phyloP scores from a whole-genome alignment of 345 rosid genomes.

The Eucalyptus sp. region DNA sequence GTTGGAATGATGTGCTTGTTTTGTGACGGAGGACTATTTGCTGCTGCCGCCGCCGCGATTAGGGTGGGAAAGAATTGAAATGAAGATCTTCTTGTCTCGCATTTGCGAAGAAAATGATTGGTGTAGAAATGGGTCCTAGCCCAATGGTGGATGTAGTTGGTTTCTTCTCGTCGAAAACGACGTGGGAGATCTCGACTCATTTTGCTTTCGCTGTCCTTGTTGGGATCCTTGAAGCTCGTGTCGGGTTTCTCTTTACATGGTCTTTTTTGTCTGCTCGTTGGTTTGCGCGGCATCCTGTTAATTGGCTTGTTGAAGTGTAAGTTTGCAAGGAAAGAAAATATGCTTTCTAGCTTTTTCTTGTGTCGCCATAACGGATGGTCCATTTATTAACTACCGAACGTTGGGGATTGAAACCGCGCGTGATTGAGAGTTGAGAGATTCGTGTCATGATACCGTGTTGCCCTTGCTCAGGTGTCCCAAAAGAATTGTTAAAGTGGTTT shows the following conservation, averaged over 20 bases:
- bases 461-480: background rate
- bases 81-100: background rate
- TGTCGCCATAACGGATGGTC: background rate
- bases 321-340: background rate
- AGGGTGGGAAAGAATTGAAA: background rate
- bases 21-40: background rate
- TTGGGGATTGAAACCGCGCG: background rate
- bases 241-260: background rate
- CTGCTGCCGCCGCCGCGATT: background rate
- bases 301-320: background rate
- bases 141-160: background rate
- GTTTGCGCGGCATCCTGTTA: background rate
- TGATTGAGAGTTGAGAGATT: background rate
- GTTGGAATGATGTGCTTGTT: background rate
- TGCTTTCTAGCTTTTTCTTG: background rate
- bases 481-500: background rate
- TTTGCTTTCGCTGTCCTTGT: background rate
- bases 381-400: background rate
- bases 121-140: background rate
- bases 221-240: background rate
- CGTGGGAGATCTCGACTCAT: background rate
- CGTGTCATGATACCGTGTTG: background rate
- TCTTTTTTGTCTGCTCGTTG: background rate
- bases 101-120: background rate
- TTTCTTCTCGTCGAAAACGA: background rate